Conservation (phyloP, 192 early-diverging fungal genomes). For the Podila epigama region DNA sequence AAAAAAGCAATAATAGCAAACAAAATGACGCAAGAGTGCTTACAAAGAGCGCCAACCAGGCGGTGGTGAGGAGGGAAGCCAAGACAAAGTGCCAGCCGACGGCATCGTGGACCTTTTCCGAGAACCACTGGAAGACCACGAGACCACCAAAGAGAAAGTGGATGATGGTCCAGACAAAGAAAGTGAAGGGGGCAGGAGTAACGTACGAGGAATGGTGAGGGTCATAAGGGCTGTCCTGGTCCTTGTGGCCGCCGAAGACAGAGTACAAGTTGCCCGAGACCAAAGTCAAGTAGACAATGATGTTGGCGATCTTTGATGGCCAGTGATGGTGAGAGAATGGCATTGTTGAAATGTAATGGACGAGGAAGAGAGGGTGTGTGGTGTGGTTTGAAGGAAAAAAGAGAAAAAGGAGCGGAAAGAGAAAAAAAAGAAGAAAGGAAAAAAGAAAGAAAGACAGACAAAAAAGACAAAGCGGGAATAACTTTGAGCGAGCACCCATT, state of each 20-base stretch:
- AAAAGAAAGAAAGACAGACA: background rate
- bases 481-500: no score
- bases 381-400: background rate
- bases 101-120: conserved; percentile 63
- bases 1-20: background rate
- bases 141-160: conserved; percentile 70
- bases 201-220: conserved; percentile 64
- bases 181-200: conserved; percentile 69
- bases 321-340: conserved; percentile 17
- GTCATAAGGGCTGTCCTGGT: conserved; percentile 40
- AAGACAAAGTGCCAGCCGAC: conserved; percentile 71
- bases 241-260: conserved; percentile 52
- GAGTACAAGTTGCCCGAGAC: conserved; percentile 63
- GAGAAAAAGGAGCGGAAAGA: background rate
- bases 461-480: background rate
- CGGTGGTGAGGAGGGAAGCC: conserved; percentile 60
- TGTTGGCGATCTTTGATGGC: conserved; percentile 61
- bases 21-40: conserved; percentile 14
- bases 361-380: background rate
- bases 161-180: conserved; percentile 67
- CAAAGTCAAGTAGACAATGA: conserved; percentile 70
- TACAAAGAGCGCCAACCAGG: conserved; percentile 71
- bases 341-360: conserved; percentile 6
- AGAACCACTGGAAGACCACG: conserved; percentile 68
- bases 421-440: background rate